Evolutionary conservation across 805 yeast species (phyloP).

Genomic region (Cyberlindnera bimundalis): DNA sequence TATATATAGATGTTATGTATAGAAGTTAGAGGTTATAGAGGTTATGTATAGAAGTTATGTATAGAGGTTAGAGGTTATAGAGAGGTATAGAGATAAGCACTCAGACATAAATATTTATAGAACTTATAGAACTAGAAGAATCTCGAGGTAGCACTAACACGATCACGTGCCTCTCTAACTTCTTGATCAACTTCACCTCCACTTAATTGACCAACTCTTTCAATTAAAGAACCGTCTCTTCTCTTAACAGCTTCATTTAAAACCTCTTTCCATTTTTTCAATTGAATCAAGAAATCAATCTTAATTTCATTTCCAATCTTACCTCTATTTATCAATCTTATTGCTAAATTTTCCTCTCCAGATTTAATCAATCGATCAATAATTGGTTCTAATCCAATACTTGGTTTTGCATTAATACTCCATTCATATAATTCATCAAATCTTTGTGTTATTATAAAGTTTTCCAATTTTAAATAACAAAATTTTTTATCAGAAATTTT

Average conservation of each 20-base stretch:
- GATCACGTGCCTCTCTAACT: conserved; percentile 12
- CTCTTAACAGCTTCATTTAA: conserved; percentile 23
- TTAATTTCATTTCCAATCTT: conserved; percentile 18
- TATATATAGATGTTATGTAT: too few species aligned
- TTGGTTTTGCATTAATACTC: conserved; percentile 51
- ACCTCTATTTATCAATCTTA: conserved; percentile 16
- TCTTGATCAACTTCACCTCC: conserved; percentile 3
- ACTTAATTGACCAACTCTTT: conserved; percentile 9
- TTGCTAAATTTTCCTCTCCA: conserved; percentile 18
- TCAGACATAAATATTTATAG: too few species aligned
- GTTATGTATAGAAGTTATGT: too few species aligned
- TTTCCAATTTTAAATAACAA: conserved; percentile 50
- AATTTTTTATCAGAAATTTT: conserved; percentile 55
- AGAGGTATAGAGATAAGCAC: too few species aligned
- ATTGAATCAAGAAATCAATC: conserved; percentile 16
- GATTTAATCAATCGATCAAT: conserved; percentile 17
- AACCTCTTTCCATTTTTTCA: conserved; percentile 20
- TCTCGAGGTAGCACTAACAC: conserved; percentile 14
- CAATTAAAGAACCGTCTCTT: conserved; percentile 17
- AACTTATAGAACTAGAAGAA: conserved; percentile 13
- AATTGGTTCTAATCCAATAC: conserved; percentile 70
- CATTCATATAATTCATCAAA: conserved; percentile 56
- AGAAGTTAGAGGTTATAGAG: too few species aligned
- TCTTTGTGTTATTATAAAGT: conserved; percentile 41
- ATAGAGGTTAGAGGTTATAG: too few species aligned